These are phyloP conservation scores for Panus rudis DNA, from an alignment of 768 basidiomycete species.

Conservation along the genomic window DNA sequence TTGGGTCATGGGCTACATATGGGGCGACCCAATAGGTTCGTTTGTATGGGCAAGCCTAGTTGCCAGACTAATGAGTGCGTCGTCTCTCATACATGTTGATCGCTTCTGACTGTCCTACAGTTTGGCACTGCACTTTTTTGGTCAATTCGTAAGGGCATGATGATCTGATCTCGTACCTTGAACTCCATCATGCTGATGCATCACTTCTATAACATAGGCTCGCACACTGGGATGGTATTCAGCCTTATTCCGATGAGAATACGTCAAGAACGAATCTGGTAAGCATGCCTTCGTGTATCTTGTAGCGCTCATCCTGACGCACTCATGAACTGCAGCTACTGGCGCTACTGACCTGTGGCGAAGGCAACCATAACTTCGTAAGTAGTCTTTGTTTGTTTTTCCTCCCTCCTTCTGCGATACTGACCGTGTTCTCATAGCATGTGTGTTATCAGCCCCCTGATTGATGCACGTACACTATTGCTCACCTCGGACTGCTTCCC, in stretches of 20 bases:
- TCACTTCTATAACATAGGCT: constrained; percentile 31
- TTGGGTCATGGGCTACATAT: constrained; percentile 42
- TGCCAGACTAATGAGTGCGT: constrained; percentile 51
- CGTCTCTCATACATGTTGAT: not conserved
- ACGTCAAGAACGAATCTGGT: constrained; percentile 72
- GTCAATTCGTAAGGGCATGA: constrained; percentile 53
- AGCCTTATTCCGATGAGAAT: constrained; percentile 76
- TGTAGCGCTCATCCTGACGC: not conserved
- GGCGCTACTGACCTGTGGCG: constrained; percentile 64
- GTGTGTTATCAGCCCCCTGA: constrained; percentile 24
- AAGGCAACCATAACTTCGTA: constrained; percentile 76
- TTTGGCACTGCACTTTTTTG: constrained; percentile 69
- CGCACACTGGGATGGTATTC: constrained; percentile 77
- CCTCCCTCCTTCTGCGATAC: not conserved
- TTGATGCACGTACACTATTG: not conserved
- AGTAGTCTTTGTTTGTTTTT: too few relatives aligned
- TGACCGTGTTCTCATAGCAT: not conserved
- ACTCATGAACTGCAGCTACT: constrained; percentile 38
- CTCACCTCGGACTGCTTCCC: not conserved
- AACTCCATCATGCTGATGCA: not conserved
- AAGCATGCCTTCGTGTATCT: constrained; percentile 13
- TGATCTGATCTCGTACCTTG: not conserved
- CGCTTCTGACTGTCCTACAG: constrained; percentile 21
- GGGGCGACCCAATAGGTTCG: constrained; percentile 60
- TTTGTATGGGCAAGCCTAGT: constrained; percentile 70